A percentile compares a stretch with the other conserved stretches of the same genome.
phyloP scores from a whole-genome alignment of 768 basidiomycete genomes.

The Filobasidium floriforme region DNA sequence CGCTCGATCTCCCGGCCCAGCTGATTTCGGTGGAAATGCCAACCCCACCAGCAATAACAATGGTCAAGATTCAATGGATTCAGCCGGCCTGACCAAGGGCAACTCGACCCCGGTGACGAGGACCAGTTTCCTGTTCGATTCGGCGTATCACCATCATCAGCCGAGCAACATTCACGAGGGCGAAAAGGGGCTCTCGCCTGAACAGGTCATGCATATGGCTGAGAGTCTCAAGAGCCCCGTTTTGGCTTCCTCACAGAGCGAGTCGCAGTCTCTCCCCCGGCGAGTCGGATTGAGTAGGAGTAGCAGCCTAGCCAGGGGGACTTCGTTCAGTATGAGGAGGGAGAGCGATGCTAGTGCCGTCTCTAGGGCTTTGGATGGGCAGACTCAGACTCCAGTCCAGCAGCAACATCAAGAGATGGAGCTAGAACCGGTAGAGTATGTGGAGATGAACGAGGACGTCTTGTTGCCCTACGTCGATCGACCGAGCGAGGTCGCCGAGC shows the following conservation, averaged over 20 bases:
- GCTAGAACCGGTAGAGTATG: conserved; percentile 44
- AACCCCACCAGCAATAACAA: background rate
- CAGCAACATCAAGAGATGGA: conserved; percentile 22
- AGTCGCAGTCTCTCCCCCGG: background rate
- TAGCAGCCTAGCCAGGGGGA: conserved; percentile 6
- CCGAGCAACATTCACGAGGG: conserved; percentile 22
- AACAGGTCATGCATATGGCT: conserved; percentile 39
- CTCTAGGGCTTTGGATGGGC: background rate
- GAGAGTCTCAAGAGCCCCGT: conserved; percentile 33
- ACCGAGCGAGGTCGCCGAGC: conserved; percentile 61
- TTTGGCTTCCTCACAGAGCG: conserved; percentile 22
- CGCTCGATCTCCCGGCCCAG: conserved; percentile 4
- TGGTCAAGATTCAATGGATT: conserved; percentile 21
- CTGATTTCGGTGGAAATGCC: background rate
- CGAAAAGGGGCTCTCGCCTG: conserved; percentile 32
- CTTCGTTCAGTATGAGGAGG: background rate
- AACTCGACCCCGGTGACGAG: conserved; percentile 17
- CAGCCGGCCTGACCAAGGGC: conserved; percentile 17
- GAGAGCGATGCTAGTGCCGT: background rate
- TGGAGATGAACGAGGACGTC: conserved; percentile 53
- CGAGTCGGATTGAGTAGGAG: conserved; percentile 11
- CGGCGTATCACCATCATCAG: conserved; percentile 16
- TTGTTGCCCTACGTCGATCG: conserved; percentile 82
- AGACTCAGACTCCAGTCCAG: background rate
- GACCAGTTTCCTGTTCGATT: conserved; percentile 21